Evolutionary conservation across 1,139 yeast species (phyloP).

Genomic region (Protomyces gravidus): DNA sequence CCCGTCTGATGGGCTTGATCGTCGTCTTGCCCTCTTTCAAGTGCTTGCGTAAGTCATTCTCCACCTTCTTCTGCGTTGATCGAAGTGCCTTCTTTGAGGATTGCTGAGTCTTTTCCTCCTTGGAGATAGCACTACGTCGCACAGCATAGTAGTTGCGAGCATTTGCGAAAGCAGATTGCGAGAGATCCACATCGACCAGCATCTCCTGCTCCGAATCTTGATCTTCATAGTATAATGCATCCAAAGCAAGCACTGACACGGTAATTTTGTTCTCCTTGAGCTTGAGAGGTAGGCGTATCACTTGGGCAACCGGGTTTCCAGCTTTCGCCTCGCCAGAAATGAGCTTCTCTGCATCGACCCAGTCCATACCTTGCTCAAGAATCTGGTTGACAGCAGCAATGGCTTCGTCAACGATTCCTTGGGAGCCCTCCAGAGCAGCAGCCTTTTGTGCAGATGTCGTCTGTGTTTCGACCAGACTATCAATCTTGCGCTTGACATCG

Average conservation of each 20-base stretch:
- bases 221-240: slow-evolving; percentile 42
- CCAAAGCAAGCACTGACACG: slow-evolving; percentile 53
- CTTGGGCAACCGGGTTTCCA: slow-evolving; percentile 59
- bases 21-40: slow-evolving; percentile 61
- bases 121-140: slow-evolving; percentile 69
- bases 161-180: slow-evolving; percentile 79
- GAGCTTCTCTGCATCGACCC: slow-evolving; percentile 80
- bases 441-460: slow-evolving; percentile 64
- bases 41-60: slow-evolving; percentile 62
- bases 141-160: slow-evolving; percentile 81
- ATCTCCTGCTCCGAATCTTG: slow-evolving; percentile 42
- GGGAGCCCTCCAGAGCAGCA: slow-evolving; percentile 63
- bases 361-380: slow-evolving; percentile 84
- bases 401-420: slow-evolving; percentile 69
- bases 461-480: slow-evolving; percentile 62
- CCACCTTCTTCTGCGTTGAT: slow-evolving; percentile 76
- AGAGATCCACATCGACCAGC: slow-evolving; percentile 63
- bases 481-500: slow-evolving; percentile 69
- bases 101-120: slow-evolving; percentile 75
- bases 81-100: slow-evolving; percentile 74
- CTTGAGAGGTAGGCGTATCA: slow-evolving; percentile 65
- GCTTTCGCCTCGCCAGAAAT: slow-evolving; percentile 65
- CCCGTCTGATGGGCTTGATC: slow-evolving; percentile 30
- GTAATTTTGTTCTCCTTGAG: slow-evolving; percentile 65
- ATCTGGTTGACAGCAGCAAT: slow-evolving; percentile 61